Percentiles rank a stretch among this genome's conserved stretches.
These are phyloP conservation scores for Micractinium sp. DNA, from an alignment of 139 green algal species.

Conservation along the genomic window DNA sequence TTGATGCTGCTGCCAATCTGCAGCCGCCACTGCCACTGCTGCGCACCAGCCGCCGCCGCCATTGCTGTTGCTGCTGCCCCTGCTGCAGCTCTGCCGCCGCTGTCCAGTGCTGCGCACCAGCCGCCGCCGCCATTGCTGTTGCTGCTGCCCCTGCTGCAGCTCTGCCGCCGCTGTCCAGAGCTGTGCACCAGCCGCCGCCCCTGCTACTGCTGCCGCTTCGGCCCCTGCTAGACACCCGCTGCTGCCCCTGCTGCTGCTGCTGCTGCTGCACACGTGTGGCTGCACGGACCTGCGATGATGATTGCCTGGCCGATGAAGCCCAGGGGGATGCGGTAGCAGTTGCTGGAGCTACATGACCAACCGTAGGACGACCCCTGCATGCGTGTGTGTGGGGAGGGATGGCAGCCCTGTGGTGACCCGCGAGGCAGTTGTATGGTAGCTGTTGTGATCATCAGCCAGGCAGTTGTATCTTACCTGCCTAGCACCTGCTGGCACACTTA, in stretches of 20 bases:
- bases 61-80: too few species aligned
- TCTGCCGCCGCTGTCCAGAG: too few species aligned
- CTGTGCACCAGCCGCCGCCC: neutral
- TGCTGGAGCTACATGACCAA: neutral
- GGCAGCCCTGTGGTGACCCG: too few species aligned
- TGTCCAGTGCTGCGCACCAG: neutral
- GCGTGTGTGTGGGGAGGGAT: too few species aligned
- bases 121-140: neutral
- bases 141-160: neutral
- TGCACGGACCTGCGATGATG: constrained; percentile 16
- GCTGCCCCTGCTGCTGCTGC: neutral
- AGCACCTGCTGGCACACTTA: too few species aligned
- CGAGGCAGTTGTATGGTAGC: neutral
- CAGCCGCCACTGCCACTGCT: too few species aligned
- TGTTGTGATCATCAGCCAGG: neutral
- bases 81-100: too few species aligned
- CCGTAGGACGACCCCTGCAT: neutral
- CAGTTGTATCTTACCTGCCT: too few species aligned
- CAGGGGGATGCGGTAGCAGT: constrained; percentile 2
- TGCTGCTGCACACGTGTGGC: neutral
- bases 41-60: too few species aligned
- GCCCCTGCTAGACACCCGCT: neutral
- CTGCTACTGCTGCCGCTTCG: neutral
- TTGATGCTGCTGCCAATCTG: too few species aligned
- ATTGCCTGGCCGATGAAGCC: constrained; percentile 28